These are phyloP conservation scores for Cordia subcordata DNA, from an alignment of 257 asterid species.

Conservation along the genomic window DNA sequence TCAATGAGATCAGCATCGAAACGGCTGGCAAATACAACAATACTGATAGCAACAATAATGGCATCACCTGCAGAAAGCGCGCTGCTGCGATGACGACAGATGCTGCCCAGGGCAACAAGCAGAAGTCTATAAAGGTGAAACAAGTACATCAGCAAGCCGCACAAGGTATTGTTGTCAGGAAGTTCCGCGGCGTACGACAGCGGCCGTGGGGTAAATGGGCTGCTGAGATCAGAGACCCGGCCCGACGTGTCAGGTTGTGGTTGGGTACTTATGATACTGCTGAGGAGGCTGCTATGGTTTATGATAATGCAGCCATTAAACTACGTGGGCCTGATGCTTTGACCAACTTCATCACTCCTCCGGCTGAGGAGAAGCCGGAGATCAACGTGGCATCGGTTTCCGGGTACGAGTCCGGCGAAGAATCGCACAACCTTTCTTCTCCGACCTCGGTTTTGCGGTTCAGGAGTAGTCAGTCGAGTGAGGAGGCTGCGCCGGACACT, in stretches of 20 bases:
- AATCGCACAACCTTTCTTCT: conserved; percentile 27
- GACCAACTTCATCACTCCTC: conserved; percentile 37
- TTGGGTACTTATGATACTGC: conserved; percentile 71
- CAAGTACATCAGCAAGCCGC: conserved; percentile 2
- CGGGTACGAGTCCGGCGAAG: conserved; percentile 38
- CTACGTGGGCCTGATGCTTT: conserved; percentile 66
- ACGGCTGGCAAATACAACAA: background rate
- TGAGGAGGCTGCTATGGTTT: conserved; percentile 75
- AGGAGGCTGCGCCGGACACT: background rate
- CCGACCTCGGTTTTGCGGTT: conserved; percentile 20
- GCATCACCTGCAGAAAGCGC: background rate
- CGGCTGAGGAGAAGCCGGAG: conserved; percentile 11
- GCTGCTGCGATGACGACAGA: background rate
- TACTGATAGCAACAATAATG: background rate
- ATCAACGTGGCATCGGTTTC: conserved; percentile 21
- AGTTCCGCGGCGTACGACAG: conserved; percentile 64
- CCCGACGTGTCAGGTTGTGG: conserved; percentile 46
- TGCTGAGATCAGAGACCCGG: conserved; percentile 67
- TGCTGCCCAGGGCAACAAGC: background rate
- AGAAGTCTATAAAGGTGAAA: conserved; percentile 5
- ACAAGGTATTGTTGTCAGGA: conserved; percentile 20
- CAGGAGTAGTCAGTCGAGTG: conserved; percentile 21
- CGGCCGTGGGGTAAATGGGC: conserved; percentile 87
- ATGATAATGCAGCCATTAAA: conserved; percentile 64
- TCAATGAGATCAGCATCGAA: conserved; percentile 19